Percentiles rank a stretch among this genome's conserved stretches.
These are phyloP conservation scores for Basipetospora chlamydospora DNA, from an alignment of 2,329 filamentous ascomycete species.

Conservation along the genomic window DNA sequence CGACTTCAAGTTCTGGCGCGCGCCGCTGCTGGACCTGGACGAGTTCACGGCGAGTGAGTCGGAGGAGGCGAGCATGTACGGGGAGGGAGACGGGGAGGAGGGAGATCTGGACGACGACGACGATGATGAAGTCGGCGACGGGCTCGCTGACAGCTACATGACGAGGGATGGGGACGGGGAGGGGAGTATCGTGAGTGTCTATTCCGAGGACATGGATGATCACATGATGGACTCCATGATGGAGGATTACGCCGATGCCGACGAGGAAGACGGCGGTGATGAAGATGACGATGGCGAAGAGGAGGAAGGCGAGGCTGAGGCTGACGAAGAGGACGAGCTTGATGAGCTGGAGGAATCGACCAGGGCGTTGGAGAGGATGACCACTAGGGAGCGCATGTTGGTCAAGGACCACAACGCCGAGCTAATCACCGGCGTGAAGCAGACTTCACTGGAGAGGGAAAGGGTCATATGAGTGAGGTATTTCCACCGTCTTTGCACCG, in stretches of 20 bases:
- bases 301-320: slow-evolving; percentile 19
- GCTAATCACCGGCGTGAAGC: slow-evolving; percentile 9
- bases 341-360: slow-evolving; percentile 6
- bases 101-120: slow-evolving; percentile 30
- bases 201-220: slow-evolving; percentile 22
- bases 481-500: too few relatives aligned
- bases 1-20: slow-evolving; percentile 94
- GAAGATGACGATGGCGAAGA: slow-evolving; percentile 29
- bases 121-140: slow-evolving; percentile 23
- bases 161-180: slow-evolving; percentile 34
- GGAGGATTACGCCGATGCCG: slow-evolving; percentile 19
- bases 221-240: slow-evolving; percentile 16
- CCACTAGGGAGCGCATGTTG: slow-evolving; percentile 1
- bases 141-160: slow-evolving; percentile 41
- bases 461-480: too few relatives aligned
- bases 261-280: slow-evolving; percentile 21
- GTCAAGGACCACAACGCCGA: slow-evolving; percentile 8
- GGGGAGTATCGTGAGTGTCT: slow-evolving; percentile 9
- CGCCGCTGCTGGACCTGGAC: slow-evolving; percentile 67
- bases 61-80: slow-evolving; percentile 6
- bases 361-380: not conserved
- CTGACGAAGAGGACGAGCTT: slow-evolving; percentile 4
- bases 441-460: slow-evolving; percentile 8
- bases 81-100: slow-evolving; percentile 40
- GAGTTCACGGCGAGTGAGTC: slow-evolving; percentile 79